Percentiles rank a stretch among this genome's conserved stretches.
Evolutionary conservation across 2,329 filamentous ascomycete genomes (phyloP).

Genomic region (Pestalotiopsis sp.): DNA sequence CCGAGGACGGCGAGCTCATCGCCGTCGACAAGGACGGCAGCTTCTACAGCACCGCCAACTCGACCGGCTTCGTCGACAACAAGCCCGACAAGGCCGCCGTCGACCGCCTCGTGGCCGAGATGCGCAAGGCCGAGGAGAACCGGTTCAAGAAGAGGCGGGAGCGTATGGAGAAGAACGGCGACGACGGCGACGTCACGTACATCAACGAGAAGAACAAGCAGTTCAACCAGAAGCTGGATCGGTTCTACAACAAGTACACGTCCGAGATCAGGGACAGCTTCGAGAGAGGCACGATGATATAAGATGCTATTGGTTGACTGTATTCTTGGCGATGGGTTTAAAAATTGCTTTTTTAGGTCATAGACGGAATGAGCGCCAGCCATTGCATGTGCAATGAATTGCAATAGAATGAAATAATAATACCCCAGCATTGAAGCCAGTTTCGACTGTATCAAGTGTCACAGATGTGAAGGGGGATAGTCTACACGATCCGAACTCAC

Average conservation of each 20-base stretch:
- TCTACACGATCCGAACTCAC: too few species aligned
- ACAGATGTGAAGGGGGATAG: neutral
- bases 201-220: conserved; percentile 99
- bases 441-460: neutral
- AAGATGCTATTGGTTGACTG: neutral
- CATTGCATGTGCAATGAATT: neutral
- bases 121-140: conserved; percentile 85
- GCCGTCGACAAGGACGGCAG: conserved; percentile 88
- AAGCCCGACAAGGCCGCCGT: conserved; percentile 85
- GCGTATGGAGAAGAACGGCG: conserved; percentile 73
- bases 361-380: neutral
- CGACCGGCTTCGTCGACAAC: conserved; percentile 77
- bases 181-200: conserved; percentile 91
- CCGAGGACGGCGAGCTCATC: conserved; percentile 90
- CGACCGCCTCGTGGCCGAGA: conserved; percentile 81
- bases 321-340: neutral
- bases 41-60: conserved; percentile 88
- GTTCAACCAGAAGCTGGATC: conserved; percentile 94
- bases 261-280: conserved; percentile 96
- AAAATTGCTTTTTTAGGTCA: neutral
- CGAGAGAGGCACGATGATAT: conserved; percentile 96
- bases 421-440: neutral
- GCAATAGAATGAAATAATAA: neutral
- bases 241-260: conserved; percentile 99
- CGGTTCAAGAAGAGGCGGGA: conserved; percentile 84